These are phyloP conservation scores for Paulownia fortunei DNA, from an alignment of 257 asterid species.

Conservation along the genomic window DNA sequence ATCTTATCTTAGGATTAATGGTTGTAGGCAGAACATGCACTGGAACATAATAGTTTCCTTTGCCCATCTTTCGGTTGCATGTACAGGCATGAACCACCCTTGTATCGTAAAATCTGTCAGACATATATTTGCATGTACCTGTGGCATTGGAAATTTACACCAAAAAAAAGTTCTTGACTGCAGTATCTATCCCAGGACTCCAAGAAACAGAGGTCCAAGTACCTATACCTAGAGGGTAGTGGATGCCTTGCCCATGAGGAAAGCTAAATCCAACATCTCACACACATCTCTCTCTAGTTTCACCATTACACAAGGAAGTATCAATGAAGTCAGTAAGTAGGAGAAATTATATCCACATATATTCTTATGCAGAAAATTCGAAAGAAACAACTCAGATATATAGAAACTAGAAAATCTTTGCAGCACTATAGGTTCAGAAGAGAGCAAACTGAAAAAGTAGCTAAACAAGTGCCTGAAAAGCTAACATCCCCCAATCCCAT, in stretches of 20 bases:
- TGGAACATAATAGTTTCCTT: neutral
- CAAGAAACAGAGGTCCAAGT: slow-evolving; percentile 8
- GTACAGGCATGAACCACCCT: slow-evolving; percentile 13
- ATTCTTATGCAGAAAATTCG: slow-evolving; percentile 5
- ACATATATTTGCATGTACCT: neutral
- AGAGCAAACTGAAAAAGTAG: neutral
- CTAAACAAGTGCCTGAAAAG: slow-evolving; percentile 4
- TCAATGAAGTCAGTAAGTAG: slow-evolving; percentile 1
- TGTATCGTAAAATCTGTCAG: neutral
- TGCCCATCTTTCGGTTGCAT: slow-evolving; percentile 9
- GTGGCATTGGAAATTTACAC: slow-evolving; percentile 21
- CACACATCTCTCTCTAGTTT: neutral
- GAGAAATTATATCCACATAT: slow-evolving; percentile 2
- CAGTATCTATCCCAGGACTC: slow-evolving; percentile 4
- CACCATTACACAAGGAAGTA: neutral
- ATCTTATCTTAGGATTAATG: neutral
- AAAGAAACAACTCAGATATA: neutral
- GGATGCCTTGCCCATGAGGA: neutral
- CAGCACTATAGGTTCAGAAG: neutral
- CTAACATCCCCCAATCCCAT: neutral
- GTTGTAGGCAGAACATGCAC: neutral
- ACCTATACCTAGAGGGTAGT: neutral
- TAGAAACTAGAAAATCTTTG: neutral
- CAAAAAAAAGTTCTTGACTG: neutral
- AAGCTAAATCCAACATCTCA: slow-evolving; percentile 24